Conservation (phyloP, 306 rosid species). For the Ormosia emarginata region DNA sequence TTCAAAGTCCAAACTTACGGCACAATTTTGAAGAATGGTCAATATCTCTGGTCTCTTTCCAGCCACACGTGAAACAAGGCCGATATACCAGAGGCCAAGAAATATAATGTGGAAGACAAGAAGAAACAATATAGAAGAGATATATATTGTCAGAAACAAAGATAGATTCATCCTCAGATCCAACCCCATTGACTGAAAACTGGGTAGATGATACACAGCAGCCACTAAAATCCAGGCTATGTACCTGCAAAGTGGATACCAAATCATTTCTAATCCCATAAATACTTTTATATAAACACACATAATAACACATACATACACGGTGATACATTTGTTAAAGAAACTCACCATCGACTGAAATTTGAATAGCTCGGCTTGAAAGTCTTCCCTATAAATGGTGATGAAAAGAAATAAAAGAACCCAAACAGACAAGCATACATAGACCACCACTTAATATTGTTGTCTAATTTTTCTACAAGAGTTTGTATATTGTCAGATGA, state of each 20-base stretch:
- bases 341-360: constrained; percentile 94
- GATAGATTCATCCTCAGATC: constrained; percentile 96
- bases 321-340: background rate
- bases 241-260: constrained; percentile 59
- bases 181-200: constrained; percentile 96
- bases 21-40: constrained; percentile 88
- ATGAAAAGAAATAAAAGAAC: constrained; percentile 96
- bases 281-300: background rate
- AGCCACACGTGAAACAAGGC: constrained; percentile 96
- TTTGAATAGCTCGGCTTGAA: constrained; percentile 96
- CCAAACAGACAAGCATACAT: constrained; percentile 86
- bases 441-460: constrained; percentile 95
- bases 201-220: constrained; percentile 96
- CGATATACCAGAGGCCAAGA: constrained; percentile 90
- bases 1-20: constrained; percentile 49
- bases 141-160: constrained; percentile 73
- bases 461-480: constrained; percentile 89
- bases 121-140: constrained; percentile 89
- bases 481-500: constrained; percentile 94
- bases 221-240: constrained; percentile 91
- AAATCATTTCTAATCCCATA: constrained; percentile 21
- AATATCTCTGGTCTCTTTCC: constrained; percentile 85
- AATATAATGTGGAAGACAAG: constrained; percentile 80
- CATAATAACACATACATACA: background rate
- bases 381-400: constrained; percentile 96